Base-by-base conservation (phyloP, 163 green algal genomes). In the Volvox carteri region DNA sequence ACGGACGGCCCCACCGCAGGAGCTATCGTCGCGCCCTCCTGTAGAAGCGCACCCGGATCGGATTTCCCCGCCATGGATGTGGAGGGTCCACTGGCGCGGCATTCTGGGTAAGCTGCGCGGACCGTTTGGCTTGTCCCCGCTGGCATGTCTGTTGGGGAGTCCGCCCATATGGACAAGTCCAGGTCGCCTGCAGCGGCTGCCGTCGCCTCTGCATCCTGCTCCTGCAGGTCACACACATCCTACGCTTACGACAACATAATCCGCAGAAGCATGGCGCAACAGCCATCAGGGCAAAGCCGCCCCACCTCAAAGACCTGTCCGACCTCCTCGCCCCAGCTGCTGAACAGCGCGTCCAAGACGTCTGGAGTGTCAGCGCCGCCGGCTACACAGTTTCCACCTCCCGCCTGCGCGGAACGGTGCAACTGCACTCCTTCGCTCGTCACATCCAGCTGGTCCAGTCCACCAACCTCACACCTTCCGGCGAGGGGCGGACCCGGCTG, bases 311-410 rank as follows among this genome's bases (percentile, higher is more conserved):
- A 56, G 1, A 35, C 19, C 19, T 46, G 65, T 0, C 65, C 50
- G 25, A 54, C 84, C 70, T 84, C 72, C 72, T 84, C 84, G n/a
- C 70, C 84, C 84, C 84, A 89, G 84, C 84, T 89, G 30, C 48
- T 89, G 54, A 89, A 89, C 39, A 89, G 54, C 39, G 48, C 54
- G 35, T 89, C 84, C 52, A 89, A 30, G 37, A 78, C 72, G 54
- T 89, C 72, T 0, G 72, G 54, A 25, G 84, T 83, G 37, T 75
- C 70, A 1, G 39, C 50, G 4, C 81, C 81, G 42, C 60, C 77
- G 33, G 18, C n/a, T 12, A 44, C 77, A 5, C 21, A 35, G 33
- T 21, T 18, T 12, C 37, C 39, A 33, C 18, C 70, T 12, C 41
- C 16, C 19, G 54, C 54, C 54, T 65, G 54, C 25, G 54, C 54